Evolutionary conservation across 1,139 yeast species (phyloP), one percentile per base, ranked within the genome.

Genomic region (Candida tetrigidarum): DNA sequence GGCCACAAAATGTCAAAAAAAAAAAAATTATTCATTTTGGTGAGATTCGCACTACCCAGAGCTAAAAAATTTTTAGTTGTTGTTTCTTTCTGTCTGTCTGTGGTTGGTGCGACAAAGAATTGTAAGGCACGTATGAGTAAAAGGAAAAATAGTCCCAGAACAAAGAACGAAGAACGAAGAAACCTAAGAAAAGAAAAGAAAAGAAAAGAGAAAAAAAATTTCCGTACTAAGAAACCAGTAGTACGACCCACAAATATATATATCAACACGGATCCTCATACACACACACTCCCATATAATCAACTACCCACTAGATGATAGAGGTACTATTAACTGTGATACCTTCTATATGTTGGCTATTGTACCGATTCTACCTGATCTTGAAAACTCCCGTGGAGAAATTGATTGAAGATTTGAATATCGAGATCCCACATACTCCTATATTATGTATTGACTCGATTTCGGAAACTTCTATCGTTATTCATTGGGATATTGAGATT

Each of bases 371-470:
- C 51, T 60, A 62, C 47, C 63, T 60, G 49, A 59, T 74, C 22
- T 57, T 71, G 41, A 59, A 58, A 35, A 66, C 73, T 1, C 78
- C 78, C 2, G 69, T 69, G 19, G 70, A 67, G 34, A 67, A 63
- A 45, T 55, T 71, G 28, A 62, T 71, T 4, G 62, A 62, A 18
- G 75, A 67, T 47, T 57, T 74, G 42, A 64, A 68, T 49, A 64
- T 72, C 38, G 75, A 71, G 43, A 70, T 74, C 32, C 80, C 80
- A 8, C 73, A 68, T 49, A 55, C 68, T 4, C 78, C 79, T 16
- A 59, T 51, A 27, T 62, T 74, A 27, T 71, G 76, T 49, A 63
- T 74, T 26, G 79, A 74, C 53, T 61, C 68, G 41, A 59, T 74
- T 39, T 57, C 61, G 16, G 48, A 55, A 25, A 51, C 50, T 26